phyloP scores from a whole-genome alignment of 345 rosid genomes.

The Chamaenerion angustifolium region DNA sequence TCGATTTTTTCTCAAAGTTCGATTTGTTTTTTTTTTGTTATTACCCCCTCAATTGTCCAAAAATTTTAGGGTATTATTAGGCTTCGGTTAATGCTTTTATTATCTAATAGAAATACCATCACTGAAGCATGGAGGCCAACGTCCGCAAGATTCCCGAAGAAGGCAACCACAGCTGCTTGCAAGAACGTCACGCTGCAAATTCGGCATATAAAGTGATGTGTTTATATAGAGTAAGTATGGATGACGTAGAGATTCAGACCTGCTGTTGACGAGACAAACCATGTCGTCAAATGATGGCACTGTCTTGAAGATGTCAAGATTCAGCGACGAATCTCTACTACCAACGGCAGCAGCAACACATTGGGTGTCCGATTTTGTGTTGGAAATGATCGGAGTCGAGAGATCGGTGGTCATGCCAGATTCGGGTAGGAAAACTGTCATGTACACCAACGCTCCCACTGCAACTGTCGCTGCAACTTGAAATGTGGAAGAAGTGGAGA shows the following conservation, averaged over 20 bases:
- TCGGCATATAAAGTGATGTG: too few relatives aligned
- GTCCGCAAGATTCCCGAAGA: slow-evolving; percentile 59
- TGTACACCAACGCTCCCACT: slow-evolving; percentile 34
- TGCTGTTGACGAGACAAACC: slow-evolving; percentile 40
- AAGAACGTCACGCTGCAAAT: slow-evolving; percentile 50
- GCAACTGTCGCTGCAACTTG: slow-evolving; percentile 48
- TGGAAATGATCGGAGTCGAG: slow-evolving; percentile 28
- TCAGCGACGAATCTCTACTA: slow-evolving; percentile 13
- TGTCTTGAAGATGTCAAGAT: slow-evolving; percentile 20
- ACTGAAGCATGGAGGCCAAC: slow-evolving; percentile 62
- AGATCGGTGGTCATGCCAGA: slow-evolving; percentile 23
- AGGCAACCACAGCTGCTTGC: slow-evolving; percentile 63
- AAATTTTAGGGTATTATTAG: too few relatives aligned
- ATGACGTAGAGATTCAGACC: too few relatives aligned
- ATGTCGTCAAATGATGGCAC: slow-evolving; percentile 41
- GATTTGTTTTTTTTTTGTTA: too few relatives aligned
- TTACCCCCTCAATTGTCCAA: too few relatives aligned
- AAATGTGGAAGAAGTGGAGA: slow-evolving; percentile 53
- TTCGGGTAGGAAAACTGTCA: slow-evolving; percentile 61
- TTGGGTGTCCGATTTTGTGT: slow-evolving; percentile 11
- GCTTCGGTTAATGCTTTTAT: too few relatives aligned
- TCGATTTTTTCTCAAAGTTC: too few relatives aligned
- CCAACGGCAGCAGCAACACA: slow-evolving; percentile 4
- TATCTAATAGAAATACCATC: slow-evolving; percentile 41
- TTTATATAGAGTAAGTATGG: too few relatives aligned